A percentile compares a stretch with the other conserved stretches of the same genome.
These are phyloP conservation scores for Pseudogymnoascus sp. DNA, from an alignment of 2,329 filamentous ascomycete species.

Conservation along the genomic window DNA sequence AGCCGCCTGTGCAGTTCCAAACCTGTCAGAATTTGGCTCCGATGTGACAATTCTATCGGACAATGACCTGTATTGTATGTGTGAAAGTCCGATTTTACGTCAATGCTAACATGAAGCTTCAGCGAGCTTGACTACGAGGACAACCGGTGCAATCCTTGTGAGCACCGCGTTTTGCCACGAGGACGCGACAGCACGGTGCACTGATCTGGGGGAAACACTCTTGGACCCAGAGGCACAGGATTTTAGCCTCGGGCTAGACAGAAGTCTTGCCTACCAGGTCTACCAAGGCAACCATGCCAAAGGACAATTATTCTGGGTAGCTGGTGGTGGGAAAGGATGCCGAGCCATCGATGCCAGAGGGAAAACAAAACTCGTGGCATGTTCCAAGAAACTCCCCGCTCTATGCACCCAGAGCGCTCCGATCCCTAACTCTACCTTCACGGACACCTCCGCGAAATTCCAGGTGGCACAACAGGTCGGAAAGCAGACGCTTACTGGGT, in stretches of 20 bases:
- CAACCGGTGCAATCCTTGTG: background rate
- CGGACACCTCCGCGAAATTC: constrained; percentile 32
- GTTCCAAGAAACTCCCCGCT: constrained; percentile 34
- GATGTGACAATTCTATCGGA: constrained; percentile 13
- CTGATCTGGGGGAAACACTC: background rate
- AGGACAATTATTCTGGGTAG: constrained; percentile 21
- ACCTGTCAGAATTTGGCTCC: background rate
- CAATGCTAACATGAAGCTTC: background rate
- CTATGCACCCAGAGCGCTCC: constrained; percentile 42
- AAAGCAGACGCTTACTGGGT: constrained; percentile 41
- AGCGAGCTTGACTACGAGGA: background rate
- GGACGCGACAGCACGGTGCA: background rate
- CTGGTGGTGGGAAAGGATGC: constrained; percentile 5
- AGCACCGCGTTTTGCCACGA: background rate
- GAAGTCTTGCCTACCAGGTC: constrained; percentile 16
- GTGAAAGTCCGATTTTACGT: background rate
- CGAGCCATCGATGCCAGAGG: constrained; percentile 18
- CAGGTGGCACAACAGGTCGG: constrained; percentile 33
- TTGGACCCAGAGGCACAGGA: constrained; percentile 9
- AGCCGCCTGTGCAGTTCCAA: background rate
- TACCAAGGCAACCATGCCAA: constrained; percentile 17
- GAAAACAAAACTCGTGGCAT: constrained; percentile 27
- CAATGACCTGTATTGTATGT: constrained; percentile 13
- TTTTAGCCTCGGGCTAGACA: constrained; percentile 12
- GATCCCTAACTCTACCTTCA: constrained; percentile 26